Evolutionary conservation across 139 green algal genomes (phyloP).

Genomic region (Parachlorella kessleri): DNA sequence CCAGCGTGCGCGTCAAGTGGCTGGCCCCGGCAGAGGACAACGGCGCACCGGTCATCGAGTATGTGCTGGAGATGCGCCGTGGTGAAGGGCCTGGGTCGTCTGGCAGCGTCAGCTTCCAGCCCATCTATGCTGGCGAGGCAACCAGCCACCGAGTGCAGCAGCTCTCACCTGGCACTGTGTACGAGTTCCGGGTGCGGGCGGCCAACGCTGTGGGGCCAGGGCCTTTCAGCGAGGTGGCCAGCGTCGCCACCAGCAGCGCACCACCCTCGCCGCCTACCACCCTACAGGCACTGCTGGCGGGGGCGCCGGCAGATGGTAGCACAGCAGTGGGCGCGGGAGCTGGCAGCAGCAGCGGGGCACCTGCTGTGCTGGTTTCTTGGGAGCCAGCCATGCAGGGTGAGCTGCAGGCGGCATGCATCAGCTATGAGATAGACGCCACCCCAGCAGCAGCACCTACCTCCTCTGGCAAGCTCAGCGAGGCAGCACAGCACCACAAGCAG

Average conservation of each 20-base stretch:
- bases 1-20: conserved; percentile 46
- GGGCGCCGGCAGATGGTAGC: neutral
- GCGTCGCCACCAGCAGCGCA: conserved; percentile 17
- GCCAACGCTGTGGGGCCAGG: conserved; percentile 53
- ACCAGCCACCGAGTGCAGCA: conserved; percentile 20
- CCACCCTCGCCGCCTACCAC: conserved; percentile 37
- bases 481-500: conserved; percentile 1
- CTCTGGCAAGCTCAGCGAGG: neutral
- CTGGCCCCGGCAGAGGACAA: conserved; percentile 48
- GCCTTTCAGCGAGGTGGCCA: conserved; percentile 20
- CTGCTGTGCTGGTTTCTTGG: conserved; percentile 28
- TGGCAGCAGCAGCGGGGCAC: neutral
- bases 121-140: conserved; percentile 32
- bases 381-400: neutral
- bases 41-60: conserved; percentile 46
- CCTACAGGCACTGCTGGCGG: neutral
- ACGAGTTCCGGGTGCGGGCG: conserved; percentile 51
- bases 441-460: neutral
- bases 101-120: neutral
- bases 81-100: too few species aligned
- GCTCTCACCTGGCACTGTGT: conserved; percentile 41
- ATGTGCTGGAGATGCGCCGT: conserved; percentile 42
- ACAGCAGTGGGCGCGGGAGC: neutral
- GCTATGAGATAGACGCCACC: conserved; percentile 48
- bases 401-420: conserved; percentile 26